Base-by-base conservation (phyloP, 352 stramenopile genomes). In the Phytophthora foliorum region DNA sequence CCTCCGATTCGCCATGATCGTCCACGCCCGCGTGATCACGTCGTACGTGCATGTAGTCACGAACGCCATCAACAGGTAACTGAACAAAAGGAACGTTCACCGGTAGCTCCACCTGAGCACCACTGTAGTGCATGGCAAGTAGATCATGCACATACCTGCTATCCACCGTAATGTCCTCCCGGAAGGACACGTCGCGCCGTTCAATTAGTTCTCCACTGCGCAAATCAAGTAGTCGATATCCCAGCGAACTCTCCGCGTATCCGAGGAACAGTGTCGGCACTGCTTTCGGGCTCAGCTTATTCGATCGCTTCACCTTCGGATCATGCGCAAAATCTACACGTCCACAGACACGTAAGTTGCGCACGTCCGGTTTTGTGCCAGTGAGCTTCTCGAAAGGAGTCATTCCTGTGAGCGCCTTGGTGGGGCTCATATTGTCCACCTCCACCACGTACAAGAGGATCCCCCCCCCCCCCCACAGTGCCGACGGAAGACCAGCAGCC, bases 391-490 rank as follows among this genome's bases (percentile, higher is more conserved):
- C 25, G 25, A 2, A 29, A 29, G 2, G 25, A 29, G 25, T 29
- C 25, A 29, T 29, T 29, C 25, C 27, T 14, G 16, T 16, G 10
- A 58, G 29, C 14, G 58, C 48, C 21, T 66, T 66, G 1, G 48
- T 53, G 2, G 31, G 25, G 16, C 58, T 66, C 34, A 52, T 51
- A 17, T 54, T 54, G n/a, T 58, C 58, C 5, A 66, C 38, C 2
- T 58, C 14, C 1, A 66, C 58, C 6, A 66, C 58, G 27, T 54
- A 53, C 1, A 25, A 1, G 9, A 66, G 19, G 7, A 58, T 24
- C 19, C 44, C 49, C 6, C 48, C 59, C 27, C 48, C 25, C 25
- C 25, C 25, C 25, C 25, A 44, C 0, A 59, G n/a, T 16, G 34
- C 58, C 1, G 4, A 2, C 34, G 48, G 49, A 4, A 67, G 29